Conservation (phyloP, 2,329 filamentous ascomycete genomes). For the Cladosporium sp. region DNA sequence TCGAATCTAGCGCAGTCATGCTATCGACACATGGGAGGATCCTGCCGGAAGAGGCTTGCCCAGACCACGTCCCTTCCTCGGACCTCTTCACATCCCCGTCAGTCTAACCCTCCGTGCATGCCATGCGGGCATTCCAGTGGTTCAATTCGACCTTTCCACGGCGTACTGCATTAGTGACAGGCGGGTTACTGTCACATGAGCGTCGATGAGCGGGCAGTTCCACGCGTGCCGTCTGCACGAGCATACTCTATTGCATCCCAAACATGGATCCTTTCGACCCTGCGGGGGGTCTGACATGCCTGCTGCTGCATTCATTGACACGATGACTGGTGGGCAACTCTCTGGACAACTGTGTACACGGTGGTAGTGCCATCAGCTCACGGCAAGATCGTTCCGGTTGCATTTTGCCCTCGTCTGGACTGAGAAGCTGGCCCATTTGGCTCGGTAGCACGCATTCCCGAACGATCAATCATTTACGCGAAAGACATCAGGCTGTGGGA, state of each 20-base stretch:
- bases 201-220: slow-evolving; percentile 31
- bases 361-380: slow-evolving; percentile 2
- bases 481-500: background rate
- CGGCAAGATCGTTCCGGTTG: slow-evolving; percentile 5
- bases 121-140: slow-evolving; percentile 39
- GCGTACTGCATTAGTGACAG: slow-evolving; percentile 38
- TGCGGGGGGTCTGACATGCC: slow-evolving; percentile 20
- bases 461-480: slow-evolving; percentile 11
- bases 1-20: slow-evolving; percentile 42
- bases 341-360: background rate
- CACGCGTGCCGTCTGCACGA: slow-evolving; percentile 23
- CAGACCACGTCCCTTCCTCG: slow-evolving; percentile 31
- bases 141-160: slow-evolving; percentile 40
- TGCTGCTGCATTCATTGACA: slow-evolving; percentile 41
- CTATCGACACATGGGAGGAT: slow-evolving; percentile 20
- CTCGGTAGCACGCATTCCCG: background rate
- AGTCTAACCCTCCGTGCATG: slow-evolving; percentile 17
- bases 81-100: slow-evolving; percentile 17
- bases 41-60: slow-evolving; percentile 33
- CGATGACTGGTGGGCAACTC: slow-evolving; percentile 43
- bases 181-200: slow-evolving; percentile 34
- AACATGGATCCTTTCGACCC: slow-evolving; percentile 12
- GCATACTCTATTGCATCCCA: slow-evolving; percentile 9
- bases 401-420: slow-evolving; percentile 20
- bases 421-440: slow-evolving; percentile 5